Evolutionary conservation across 768 basidiomycete genomes (phyloP), one percentile per base, ranked within the genome.

Genomic region (Leccinum incarnatum): DNA sequence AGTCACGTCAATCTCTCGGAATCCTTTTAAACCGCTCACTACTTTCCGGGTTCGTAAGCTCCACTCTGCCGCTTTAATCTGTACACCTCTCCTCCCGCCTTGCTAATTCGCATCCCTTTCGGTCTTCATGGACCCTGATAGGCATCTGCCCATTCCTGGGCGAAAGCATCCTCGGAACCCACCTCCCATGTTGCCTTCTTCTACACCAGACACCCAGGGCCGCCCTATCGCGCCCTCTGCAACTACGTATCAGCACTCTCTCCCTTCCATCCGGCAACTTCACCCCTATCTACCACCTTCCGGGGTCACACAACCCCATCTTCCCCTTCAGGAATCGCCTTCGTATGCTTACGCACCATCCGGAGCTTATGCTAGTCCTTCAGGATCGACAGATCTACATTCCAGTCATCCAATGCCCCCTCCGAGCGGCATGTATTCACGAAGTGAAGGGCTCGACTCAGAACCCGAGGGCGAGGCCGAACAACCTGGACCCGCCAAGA

Each of bases 251-350:
- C 74, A 63, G 49, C 74, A 63, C 10, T 73, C 71, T 48, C 77
- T 89, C 27, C 88, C 88, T 4, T 83, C 88, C 52, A 89, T 90
- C 66, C 83, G 83, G 53, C 82, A 86, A 34, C 76, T 89, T 23
- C 85, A 88, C 68, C 85, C 84, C 29, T 84, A 83, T 71, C 79
- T 86, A 21, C 81, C 82, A 4, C 82, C 81, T n/a, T 75, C 85
- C 8, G 76, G 77, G 52, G 64, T 66, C 58, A 61, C 63, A 37
- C 73, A 62, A 34, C 59, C 59, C 45, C 74, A 71, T 53, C 63
- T 67, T 2, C 69, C 72, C 7, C 59, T 63, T 21, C 72, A 65
- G 30, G 67, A 67, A 34, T 42, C 68, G 40, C 65, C 70, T 19
- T 50, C 72, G 23, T 72, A 72, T 61, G 47, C 69, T 5, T 72